These are phyloP conservation scores for Orychophragmus violaceus DNA, from an alignment of 345 rosid genomes.

Conservation along the genomic window DNA sequence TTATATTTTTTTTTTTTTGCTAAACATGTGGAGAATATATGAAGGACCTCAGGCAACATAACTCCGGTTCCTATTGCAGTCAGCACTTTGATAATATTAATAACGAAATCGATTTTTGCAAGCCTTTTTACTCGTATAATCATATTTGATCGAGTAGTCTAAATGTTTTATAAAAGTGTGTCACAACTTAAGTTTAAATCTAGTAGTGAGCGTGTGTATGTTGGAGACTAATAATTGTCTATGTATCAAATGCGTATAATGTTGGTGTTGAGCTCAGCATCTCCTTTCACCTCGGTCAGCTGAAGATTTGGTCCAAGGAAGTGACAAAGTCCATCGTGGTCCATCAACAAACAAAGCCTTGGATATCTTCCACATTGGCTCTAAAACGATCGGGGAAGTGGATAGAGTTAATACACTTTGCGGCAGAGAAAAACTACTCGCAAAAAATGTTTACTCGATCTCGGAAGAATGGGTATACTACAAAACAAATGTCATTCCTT, in stretches of 20 bases:
- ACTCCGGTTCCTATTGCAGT: background rate
- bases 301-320: no score
- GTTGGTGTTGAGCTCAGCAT: no score
- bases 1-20: no score
- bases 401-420: no score
- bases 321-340: no score
- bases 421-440: no score
- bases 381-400: no score
- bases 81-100: background rate
- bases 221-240: background rate
- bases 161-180: background rate
- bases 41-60: background rate
- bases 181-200: background rate
- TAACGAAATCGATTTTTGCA: background rate
- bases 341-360: no score
- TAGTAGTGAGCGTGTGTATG: background rate
- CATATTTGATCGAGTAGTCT: background rate
- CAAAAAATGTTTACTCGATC: background rate
- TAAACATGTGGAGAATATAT: no score
- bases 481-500: background rate
- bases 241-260: background rate
- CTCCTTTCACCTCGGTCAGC: no score
- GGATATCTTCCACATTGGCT: no score
- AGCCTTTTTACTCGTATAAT: background rate
- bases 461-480: background rate